Percentiles rank a stretch among this genome's conserved stretches.
These are phyloP conservation scores for Aspergillus panamensis DNA, from an alignment of 495 filamentous ascomycete species.

Conservation along the genomic window DNA sequence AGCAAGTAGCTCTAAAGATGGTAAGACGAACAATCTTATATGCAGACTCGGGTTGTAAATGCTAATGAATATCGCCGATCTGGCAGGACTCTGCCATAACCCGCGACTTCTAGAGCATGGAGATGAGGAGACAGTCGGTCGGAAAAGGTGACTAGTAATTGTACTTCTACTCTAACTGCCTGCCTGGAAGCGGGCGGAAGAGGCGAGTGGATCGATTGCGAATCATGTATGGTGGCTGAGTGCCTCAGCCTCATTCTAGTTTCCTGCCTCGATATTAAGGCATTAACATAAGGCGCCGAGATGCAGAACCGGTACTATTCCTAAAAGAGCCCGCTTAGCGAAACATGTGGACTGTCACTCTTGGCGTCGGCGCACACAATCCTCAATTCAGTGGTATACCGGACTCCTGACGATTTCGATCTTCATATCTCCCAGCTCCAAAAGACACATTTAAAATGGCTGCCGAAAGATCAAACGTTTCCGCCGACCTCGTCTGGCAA, in stretches of 20 bases:
- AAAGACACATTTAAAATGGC: constrained; percentile 38
- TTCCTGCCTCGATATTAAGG: constrained; percentile 19
- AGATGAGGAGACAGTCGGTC: not conserved
- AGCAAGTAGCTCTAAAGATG: not conserved
- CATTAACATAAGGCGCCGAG: constrained; percentile 9
- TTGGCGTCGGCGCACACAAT: constrained; percentile 39
- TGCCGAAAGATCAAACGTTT: constrained; percentile 59
- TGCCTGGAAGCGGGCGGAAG: constrained; percentile 14
- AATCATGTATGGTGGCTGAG: not conserved
- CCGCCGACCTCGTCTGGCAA: constrained; percentile 88
- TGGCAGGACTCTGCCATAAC: constrained; percentile 14
- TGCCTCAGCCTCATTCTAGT: not conserved
- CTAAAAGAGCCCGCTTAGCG: constrained; percentile 44
- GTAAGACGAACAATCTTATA: too few species aligned
- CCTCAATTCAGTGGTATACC: constrained; percentile 17
- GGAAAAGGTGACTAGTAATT: not conserved
- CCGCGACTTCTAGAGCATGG: constrained; percentile 4
- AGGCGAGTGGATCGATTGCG: not conserved
- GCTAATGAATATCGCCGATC: not conserved
- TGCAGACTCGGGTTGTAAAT: too few species aligned
- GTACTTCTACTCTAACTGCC: not conserved
- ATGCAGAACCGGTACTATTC: constrained; percentile 25
- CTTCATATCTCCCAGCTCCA: constrained; percentile 23
- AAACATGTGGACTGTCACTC: constrained; percentile 27
- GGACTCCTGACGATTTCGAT: constrained; percentile 29